Percentiles rank a stretch among this genome's conserved stretches.
Conservation (phyloP, 306 rosid genomes). For the Bauhinia variegata region DNA sequence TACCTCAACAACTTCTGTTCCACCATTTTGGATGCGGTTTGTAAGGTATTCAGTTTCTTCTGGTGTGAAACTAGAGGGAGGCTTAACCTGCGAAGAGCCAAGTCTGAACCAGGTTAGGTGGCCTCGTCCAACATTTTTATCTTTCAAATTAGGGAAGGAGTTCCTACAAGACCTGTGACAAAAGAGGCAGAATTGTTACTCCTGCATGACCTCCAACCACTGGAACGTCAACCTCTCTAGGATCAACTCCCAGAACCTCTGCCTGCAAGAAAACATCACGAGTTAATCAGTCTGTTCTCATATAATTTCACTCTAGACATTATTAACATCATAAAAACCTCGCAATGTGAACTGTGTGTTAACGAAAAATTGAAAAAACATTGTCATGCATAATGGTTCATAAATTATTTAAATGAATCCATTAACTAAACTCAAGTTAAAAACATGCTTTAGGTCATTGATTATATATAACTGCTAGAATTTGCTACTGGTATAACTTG, state of each 20-base stretch:
- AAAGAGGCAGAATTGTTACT: conserved; percentile 87
- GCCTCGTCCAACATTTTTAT: neutral
- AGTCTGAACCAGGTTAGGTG: conserved; percentile 25
- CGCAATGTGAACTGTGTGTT: conserved; percentile 11
- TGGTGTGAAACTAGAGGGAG: conserved; percentile 73
- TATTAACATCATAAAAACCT: neutral
- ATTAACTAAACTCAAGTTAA: neutral
- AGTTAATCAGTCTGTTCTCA: conserved; percentile 20
- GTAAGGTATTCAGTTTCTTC: conserved; percentile 84
- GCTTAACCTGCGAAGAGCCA: conserved; percentile 72
- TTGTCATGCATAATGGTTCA: neutral
- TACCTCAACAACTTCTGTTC: conserved; percentile 99
- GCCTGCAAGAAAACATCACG: conserved; percentile 58
- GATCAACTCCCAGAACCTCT: conserved; percentile 89
- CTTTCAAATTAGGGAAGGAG: conserved; percentile 16
- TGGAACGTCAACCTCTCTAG: conserved; percentile 94
- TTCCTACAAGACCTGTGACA: conserved; percentile 77
- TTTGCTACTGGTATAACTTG: neutral
- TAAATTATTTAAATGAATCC: neutral
- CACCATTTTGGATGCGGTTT: conserved; percentile 92
- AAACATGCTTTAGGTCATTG: neutral
- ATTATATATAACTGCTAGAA: neutral
- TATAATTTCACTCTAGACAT: neutral
- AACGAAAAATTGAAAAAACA: conserved; percentile 1
- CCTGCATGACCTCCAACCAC: conserved; percentile 98